Conservation (phyloP, 2,329 filamentous ascomycete genomes). For the Zymoseptoria passerinii region DNA sequence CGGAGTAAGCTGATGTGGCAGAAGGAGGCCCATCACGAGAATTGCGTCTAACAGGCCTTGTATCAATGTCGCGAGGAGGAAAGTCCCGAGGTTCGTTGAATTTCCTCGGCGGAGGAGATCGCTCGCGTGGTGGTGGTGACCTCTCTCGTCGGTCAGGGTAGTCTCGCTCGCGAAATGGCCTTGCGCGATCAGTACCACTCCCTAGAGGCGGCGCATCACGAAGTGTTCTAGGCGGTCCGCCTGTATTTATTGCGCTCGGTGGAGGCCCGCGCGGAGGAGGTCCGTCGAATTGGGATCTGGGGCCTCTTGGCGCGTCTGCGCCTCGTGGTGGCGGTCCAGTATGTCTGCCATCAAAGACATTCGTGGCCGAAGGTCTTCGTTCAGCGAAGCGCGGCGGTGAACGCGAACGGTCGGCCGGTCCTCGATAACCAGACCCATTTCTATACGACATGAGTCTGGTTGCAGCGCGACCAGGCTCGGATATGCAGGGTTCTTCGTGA, state of each 20-base stretch:
- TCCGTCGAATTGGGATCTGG: conserved; percentile 67
- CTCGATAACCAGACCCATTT: conserved; percentile 16
- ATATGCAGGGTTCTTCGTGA: background rate
- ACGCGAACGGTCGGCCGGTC: conserved; percentile 53
- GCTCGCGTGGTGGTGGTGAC: conserved; percentile 53
- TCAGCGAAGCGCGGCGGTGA: conserved; percentile 64
- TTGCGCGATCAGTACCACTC: conserved; percentile 49
- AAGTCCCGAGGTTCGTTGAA: conserved; percentile 55
- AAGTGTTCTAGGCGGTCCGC: conserved; percentile 36
- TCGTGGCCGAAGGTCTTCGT: conserved; percentile 56
- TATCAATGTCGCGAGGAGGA: conserved; percentile 54
- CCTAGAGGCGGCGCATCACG: conserved; percentile 50
- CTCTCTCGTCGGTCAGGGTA: conserved; percentile 47
- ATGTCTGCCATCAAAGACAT: conserved; percentile 23
- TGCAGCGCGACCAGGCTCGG: background rate
- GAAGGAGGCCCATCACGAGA: conserved; percentile 67
- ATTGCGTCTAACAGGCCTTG: conserved; percentile 57
- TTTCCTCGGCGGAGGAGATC: conserved; percentile 53
- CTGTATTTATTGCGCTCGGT: conserved; percentile 50
- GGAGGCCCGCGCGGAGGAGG: conserved; percentile 31
- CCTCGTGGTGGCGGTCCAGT: conserved; percentile 16
- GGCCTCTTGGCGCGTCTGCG: conserved; percentile 66
- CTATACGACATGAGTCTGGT: conserved; percentile 16
- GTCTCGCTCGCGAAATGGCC: conserved; percentile 45
- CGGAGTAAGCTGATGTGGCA: conserved; percentile 62